phyloP scores from a whole-genome alignment of 805 yeast genomes.

The Peterozyma toletana region DNA sequence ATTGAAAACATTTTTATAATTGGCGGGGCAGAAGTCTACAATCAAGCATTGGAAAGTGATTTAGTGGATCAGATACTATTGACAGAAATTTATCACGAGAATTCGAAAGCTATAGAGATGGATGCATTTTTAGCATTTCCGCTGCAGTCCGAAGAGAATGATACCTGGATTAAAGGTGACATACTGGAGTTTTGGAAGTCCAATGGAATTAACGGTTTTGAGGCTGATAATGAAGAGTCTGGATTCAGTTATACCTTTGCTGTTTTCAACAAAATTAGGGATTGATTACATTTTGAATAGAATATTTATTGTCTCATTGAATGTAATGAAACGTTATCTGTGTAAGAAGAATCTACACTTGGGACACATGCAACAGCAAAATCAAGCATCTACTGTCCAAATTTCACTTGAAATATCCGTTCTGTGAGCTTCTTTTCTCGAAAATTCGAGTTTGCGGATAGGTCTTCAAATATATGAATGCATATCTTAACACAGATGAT shows the following conservation, averaged over 20 bases:
- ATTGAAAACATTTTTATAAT: constrained; percentile 69
- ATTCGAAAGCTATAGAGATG: constrained; percentile 35
- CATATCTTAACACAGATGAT: too few species aligned
- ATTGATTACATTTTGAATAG: too few species aligned
- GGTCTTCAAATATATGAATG: too few species aligned
- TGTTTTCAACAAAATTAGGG: constrained; percentile 37
- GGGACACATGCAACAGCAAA: too few species aligned
- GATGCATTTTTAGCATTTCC: constrained; percentile 60
- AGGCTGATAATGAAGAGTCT: constrained; percentile 22
- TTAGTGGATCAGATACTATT: constrained; percentile 51
- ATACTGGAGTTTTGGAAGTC: constrained; percentile 25
- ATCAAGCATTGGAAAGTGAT: constrained; percentile 36
- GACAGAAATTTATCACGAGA: constrained; percentile 50
- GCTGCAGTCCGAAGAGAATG: constrained; percentile 16
- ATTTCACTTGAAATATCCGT: too few species aligned
- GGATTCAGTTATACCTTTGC: constrained; percentile 54
- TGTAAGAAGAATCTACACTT: too few species aligned
- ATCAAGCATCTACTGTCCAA: too few species aligned
- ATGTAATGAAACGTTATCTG: too few species aligned
- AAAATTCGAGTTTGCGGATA: too few species aligned
- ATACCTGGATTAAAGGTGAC: constrained; percentile 29
- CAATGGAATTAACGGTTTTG: constrained; percentile 21
- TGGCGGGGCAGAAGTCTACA: constrained; percentile 90
- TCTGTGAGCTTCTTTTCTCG: too few species aligned
- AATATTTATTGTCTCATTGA: too few species aligned